Conservation (phyloP, 805 yeast genomes). For the Saturnispora galanensis region DNA sequence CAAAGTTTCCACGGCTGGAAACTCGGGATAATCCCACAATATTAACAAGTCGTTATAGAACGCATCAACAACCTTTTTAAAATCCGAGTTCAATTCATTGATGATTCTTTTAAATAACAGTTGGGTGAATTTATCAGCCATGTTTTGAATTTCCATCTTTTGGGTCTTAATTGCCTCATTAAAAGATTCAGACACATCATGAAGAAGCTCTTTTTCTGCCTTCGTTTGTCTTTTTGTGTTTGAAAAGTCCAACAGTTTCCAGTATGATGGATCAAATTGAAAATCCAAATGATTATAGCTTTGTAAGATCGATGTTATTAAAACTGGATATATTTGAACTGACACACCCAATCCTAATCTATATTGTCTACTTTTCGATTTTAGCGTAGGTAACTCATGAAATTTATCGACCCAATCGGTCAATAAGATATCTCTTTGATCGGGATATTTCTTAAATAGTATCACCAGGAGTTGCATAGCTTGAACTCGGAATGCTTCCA, state of each 20-base stretch:
- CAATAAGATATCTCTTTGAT: conserved; percentile 52
- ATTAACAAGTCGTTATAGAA: conserved; percentile 47
- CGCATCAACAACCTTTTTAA: conserved; percentile 36
- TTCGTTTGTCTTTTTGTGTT: conserved; percentile 3
- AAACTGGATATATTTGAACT: conserved; percentile 39
- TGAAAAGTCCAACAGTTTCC: conserved; percentile 12
- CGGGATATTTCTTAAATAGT: conserved; percentile 33
- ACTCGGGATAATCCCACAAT: conserved; percentile 46
- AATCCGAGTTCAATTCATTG: conserved; percentile 23
- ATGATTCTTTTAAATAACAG: conserved; percentile 24
- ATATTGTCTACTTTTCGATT: conserved; percentile 33
- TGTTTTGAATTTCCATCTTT: not conserved
- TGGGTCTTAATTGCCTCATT: not conserved
- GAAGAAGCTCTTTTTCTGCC: conserved; percentile 9
- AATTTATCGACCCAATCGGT: conserved; percentile 48
- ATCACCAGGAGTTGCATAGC: conserved; percentile 26
- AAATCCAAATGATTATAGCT: conserved; percentile 12
- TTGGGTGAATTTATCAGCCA: conserved; percentile 25
- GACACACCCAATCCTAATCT: conserved; percentile 34
- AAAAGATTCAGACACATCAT: not conserved
- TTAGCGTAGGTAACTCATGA: conserved; percentile 39
- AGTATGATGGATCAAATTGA: conserved; percentile 18
- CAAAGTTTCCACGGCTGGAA: conserved; percentile 49
- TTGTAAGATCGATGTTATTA: conserved; percentile 36
- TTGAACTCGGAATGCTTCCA: conserved; percentile 21